These are phyloP conservation scores for Phytomonas sp. DNA, from an alignment of 208 protist genomes.

Conservation along the genomic window DNA sequence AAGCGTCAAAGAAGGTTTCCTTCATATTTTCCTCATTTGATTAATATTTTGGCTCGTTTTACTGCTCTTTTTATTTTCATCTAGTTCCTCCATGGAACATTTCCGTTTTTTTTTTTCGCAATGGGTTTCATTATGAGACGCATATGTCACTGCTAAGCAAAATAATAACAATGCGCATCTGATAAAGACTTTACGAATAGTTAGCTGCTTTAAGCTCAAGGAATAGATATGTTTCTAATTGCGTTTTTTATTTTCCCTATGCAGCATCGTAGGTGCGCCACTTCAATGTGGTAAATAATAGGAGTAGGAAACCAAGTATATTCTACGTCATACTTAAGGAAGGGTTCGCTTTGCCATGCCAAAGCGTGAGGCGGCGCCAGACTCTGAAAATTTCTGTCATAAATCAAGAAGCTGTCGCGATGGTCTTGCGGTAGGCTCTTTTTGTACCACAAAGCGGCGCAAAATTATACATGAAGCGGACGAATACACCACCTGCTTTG, in stretches of 20 bases:
- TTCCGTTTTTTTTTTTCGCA: slow-evolving; percentile 6
- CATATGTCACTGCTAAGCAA: not conserved
- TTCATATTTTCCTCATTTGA: slow-evolving; percentile 1
- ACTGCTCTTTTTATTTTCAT: slow-evolving; percentile 2
- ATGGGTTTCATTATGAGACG: not conserved
- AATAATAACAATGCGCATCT: not conserved
- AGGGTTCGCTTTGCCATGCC: not conserved
- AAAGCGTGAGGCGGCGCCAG: not conserved
- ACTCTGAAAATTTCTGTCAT: no score
- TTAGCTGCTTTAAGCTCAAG: not conserved
- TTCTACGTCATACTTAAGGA: not conserved
- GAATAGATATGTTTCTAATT: not conserved
- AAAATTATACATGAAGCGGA: not conserved
- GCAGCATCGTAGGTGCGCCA: not conserved
- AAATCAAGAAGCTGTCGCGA: no score
- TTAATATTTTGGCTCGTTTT: not conserved
- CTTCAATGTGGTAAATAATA: not conserved
- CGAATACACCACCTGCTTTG: not conserved
- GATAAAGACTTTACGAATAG: not conserved
- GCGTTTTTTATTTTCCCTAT: not conserved
- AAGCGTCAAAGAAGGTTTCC: not conserved
- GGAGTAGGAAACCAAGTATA: not conserved
- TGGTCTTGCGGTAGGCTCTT: no score
- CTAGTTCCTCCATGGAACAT: not conserved
- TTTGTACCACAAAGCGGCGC: not conserved